phyloP scores from a whole-genome alignment of 129 eudicot genomes.

The Erigeron canadensis region DNA sequence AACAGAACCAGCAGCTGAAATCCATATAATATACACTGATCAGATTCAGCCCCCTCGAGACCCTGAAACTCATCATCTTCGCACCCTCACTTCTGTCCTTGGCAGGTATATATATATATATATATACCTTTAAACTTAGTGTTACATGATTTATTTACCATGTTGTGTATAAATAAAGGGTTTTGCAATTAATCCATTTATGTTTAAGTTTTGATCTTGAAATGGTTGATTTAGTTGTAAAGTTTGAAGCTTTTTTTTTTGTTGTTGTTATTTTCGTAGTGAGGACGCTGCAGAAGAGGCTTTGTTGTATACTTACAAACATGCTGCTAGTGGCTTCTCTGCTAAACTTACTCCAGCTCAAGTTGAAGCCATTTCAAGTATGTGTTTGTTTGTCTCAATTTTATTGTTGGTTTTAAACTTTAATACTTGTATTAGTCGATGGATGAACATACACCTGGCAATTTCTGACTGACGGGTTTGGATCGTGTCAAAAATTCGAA shows the following conservation, averaged over 20 bases:
- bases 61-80: conserved; percentile 60
- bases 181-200: neutral
- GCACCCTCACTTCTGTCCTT: conserved; percentile 69
- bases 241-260: neutral
- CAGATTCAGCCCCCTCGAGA: conserved; percentile 58
- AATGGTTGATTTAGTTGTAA: neutral
- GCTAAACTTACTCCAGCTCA: conserved; percentile 93
- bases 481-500: too few species aligned
- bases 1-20: conserved; percentile 32
- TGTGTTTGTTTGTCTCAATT: conserved; percentile 14
- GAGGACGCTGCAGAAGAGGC: conserved; percentile 97
- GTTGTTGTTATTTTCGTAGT: conserved; percentile 21
- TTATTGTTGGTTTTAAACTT: neutral
- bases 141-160: too few species aligned
- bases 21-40: conserved; percentile 77
- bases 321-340: conserved; percentile 89
- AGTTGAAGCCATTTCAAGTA: conserved; percentile 65
- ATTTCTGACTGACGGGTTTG: too few species aligned
- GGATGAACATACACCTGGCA: too few species aligned
- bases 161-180: too few species aligned
- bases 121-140: too few species aligned
- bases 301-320: conserved; percentile 72
- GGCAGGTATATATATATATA: conserved; percentile 44
- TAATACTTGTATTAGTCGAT: neutral
- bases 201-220: neutral